phyloP scores from a whole-genome alignment of 2,329 filamentous ascomycete genomes.

The Ophiostoma piceae region DNA sequence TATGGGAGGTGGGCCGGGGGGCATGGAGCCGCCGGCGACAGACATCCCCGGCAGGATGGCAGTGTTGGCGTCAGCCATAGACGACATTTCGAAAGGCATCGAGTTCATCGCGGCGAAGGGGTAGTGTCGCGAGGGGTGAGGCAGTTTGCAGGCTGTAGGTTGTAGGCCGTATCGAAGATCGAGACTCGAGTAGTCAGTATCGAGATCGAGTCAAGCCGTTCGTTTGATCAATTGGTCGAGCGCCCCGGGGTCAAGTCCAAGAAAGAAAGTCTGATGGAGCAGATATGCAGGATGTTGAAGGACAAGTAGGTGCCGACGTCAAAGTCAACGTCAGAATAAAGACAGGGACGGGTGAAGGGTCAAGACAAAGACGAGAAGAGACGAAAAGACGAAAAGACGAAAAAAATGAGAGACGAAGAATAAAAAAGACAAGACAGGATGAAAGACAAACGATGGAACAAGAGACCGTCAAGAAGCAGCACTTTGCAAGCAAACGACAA shows the following conservation, averaged over 20 bases:
- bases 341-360: background rate
- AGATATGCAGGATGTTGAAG: constrained; percentile 6
- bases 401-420: background rate
- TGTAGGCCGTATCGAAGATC: background rate
- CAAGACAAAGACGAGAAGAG: background rate
- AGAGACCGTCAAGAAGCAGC: constrained; percentile 6
- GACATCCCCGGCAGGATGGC: constrained; percentile 11
- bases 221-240: background rate
- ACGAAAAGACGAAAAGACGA: background rate
- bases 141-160: background rate
- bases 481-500: constrained; percentile 2
- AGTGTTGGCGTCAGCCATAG: background rate
- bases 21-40: background rate
- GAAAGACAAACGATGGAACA: constrained; percentile 1
- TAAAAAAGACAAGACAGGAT: background rate
- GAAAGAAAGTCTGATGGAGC: background rate
- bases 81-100: background rate
- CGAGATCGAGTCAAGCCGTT: background rate
- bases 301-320: background rate
- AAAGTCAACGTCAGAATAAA: background rate
- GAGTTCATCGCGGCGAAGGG: background rate
- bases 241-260: background rate
- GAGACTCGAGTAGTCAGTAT: background rate
- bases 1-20: background rate
- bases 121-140: constrained; percentile 11